Evolutionary conservation across 2,329 filamentous ascomycete species (phyloP), one percentile per base, ranked within the genome.

Genomic region (Alternaria sp.): DNA sequence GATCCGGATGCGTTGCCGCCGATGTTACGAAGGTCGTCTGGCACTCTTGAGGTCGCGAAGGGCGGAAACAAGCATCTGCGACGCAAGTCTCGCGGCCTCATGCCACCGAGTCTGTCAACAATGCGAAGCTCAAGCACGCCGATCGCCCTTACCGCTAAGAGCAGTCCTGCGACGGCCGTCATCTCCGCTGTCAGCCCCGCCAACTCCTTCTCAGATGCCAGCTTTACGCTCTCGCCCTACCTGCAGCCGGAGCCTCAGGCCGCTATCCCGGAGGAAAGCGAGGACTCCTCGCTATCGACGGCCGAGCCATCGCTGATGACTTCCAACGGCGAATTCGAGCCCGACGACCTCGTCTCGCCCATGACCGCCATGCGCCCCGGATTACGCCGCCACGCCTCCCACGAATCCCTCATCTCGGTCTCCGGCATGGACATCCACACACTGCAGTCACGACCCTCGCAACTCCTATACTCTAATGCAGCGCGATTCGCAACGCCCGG

Each of bases 381-480:
- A 2, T 79, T 94, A 5, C 91, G 88, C 44, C 89, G 91, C 30
- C 85, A 89, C 3, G 77, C 89, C 2, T 97, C 94, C 2, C 93
- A 97, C 71, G 94, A 97, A 77, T 97, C 93, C 17, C 90, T 97
- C 65, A 87, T 97, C 69, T 97, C 94, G 0, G 86, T 97, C 2
- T 88, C 90, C 0, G 93, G 93, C 3, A 90, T 97, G 77, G 95
- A 97, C 75, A 96, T 97, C 53, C 93, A 97, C 77, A 93, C 91
- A 0, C 84, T 96, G 5, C 90, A 90, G 72, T 85, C 86, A 2
- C 88, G 91, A 5, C 92, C 93, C 0, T 92, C 91, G 32, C 92
- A 96, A 72, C 86, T 96, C 62, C 87, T 90, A 17, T 83, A 82
- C 65, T 73, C 74, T 5, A 81, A 87, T 23, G 87, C 85, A 61